These are phyloP conservation scores for Arbutus unedo DNA, from an alignment of 148 eudicot genomes.

Conservation along the genomic window DNA sequence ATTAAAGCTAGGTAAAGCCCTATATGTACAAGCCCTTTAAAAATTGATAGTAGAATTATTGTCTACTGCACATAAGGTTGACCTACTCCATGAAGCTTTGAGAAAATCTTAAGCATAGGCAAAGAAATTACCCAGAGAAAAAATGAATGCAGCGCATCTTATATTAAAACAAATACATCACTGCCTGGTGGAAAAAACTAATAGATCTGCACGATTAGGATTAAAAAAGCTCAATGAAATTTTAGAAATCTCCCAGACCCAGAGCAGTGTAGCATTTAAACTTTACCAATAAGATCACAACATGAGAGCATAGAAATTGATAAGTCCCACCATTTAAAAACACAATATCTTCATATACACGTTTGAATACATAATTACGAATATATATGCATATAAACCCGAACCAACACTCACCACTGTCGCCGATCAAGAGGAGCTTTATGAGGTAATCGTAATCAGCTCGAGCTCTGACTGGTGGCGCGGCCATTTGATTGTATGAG, in stretches of 20 bases:
- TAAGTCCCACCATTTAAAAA: neutral
- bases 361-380: neutral
- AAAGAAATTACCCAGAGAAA: neutral
- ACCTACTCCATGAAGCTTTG: neutral
- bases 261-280: too few relatives aligned
- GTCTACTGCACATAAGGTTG: neutral
- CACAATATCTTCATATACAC: neutral
- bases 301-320: neutral
- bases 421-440: constrained; percentile 60
- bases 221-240: too few relatives aligned
- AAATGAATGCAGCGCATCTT: neutral
- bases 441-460: constrained; percentile 69
- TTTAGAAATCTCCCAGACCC: too few relatives aligned
- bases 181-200: neutral
- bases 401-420: constrained; percentile 37
- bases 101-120: neutral
- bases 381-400: neutral
- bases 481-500: constrained; percentile 39
- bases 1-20: too few relatives aligned
- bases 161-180: neutral
- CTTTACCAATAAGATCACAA: neutral
- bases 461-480: constrained; percentile 64
- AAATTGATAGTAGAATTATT: too few relatives aligned
- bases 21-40: too few relatives aligned
- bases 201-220: neutral